Conservation (phyloP, 129 eudicot species). For the Flaveria linearis region DNA sequence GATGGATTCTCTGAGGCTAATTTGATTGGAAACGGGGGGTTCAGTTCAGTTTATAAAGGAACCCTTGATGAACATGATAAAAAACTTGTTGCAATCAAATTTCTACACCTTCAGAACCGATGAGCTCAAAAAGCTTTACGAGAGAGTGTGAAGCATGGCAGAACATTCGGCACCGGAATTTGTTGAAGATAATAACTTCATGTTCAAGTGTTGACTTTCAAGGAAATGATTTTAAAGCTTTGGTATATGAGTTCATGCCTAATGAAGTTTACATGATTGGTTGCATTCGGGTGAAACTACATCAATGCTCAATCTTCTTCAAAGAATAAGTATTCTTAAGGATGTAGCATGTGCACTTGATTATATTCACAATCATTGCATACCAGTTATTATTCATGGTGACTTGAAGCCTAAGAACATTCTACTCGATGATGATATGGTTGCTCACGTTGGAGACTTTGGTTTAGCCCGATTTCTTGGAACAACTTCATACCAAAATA, state of each 20-base stretch:
- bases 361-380: conserved; percentile 7
- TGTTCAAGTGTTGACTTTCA: conserved; percentile 30
- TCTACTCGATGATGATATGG: conserved; percentile 18
- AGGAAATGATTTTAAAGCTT: conserved; percentile 17
- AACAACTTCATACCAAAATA: background rate
- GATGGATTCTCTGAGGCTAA: conserved; percentile 27
- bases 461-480: conserved; percentile 10
- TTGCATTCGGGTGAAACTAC: background rate
- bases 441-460: conserved; percentile 15
- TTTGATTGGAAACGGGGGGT: conserved; percentile 26
- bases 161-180: conserved; percentile 30
- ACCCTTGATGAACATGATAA: background rate
- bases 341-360: conserved; percentile 16
- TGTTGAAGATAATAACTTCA: conserved; percentile 32
- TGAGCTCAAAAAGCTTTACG: conserved; percentile 22
- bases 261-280: conserved; percentile 19
- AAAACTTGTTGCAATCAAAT: conserved; percentile 30
- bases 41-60: conserved; percentile 36
- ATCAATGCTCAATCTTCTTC: conserved; percentile 8
- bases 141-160: conserved; percentile 33
- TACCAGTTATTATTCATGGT: background rate
- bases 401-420: conserved; percentile 12
- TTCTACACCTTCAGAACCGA: conserved; percentile 18
- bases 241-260: conserved; percentile 24
- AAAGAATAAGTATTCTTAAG: conserved; percentile 9